A percentile compares a stretch with the other conserved stretches of the same genome.
These are phyloP conservation scores for Metschnikowia bowlesiae DNA, from an alignment of 805 yeast genomes.

Conservation along the genomic window DNA sequence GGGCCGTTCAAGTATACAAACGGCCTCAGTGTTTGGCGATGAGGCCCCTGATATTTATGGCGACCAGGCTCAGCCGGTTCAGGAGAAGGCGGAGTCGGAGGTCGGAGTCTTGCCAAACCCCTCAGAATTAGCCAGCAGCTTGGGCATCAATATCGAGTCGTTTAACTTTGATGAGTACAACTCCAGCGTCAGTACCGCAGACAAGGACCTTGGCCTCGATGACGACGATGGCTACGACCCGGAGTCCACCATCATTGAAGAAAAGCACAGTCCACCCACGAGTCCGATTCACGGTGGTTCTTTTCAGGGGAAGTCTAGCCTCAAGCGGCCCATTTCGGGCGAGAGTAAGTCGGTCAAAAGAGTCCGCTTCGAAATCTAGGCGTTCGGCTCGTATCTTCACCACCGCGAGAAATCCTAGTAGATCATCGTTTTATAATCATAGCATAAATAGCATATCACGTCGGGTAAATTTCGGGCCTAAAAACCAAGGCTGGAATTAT, in stretches of 20 bases:
- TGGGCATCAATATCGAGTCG: constrained; percentile 22
- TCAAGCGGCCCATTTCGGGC: constrained; percentile 20
- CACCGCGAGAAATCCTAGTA: too few relatives aligned
- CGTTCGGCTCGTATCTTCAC: too few relatives aligned
- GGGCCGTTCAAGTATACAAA: constrained; percentile 9
- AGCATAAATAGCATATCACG: not conserved
- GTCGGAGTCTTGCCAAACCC: not conserved
- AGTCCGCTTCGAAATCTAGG: constrained; percentile 28
- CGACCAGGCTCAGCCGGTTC: not conserved
- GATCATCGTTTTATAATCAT: not conserved
- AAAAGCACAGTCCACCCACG: constrained; percentile 12
- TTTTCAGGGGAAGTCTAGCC: constrained; percentile 17
- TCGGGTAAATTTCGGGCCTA: too few relatives aligned
- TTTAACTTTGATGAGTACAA: constrained; percentile 18
- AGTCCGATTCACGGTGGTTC: constrained; percentile 5
- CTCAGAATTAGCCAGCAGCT: constrained; percentile 17
- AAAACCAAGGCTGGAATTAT: too few relatives aligned
- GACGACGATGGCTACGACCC: constrained; percentile 24
- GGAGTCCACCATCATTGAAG: constrained; percentile 10
- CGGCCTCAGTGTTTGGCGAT: not conserved
- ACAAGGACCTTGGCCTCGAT: constrained; percentile 22
- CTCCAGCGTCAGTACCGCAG: constrained; percentile 10
- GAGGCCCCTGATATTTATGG: not conserved
- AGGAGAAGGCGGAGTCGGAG: not conserved
- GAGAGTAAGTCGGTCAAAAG: constrained; percentile 21